Evolutionary conservation across 2,329 filamentous ascomycete genomes (phyloP).

Genomic region (Ophiobolus disseminans): DNA sequence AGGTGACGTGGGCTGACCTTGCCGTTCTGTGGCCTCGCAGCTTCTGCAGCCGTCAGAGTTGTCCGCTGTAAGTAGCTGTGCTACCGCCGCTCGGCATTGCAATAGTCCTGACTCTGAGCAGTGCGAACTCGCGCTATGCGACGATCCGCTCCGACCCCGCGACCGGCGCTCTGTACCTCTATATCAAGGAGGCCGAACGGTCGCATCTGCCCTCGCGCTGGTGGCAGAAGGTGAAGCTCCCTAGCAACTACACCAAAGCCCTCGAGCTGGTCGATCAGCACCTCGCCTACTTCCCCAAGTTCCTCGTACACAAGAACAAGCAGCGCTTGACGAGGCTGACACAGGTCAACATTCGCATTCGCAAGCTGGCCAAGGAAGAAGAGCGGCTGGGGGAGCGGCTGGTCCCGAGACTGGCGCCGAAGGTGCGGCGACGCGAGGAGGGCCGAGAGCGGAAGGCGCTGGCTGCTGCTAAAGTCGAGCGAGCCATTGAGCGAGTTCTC

Average conservation of each 20-base stretch:
- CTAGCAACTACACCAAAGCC: conserved; percentile 88
- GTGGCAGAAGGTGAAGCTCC: conserved; percentile 93
- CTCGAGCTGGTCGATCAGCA: conserved; percentile 72
- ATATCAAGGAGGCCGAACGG: conserved; percentile 83
- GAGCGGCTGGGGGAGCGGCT: conserved; percentile 86
- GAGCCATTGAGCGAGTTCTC: conserved; percentile 92
- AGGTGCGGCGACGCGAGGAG: conserved; percentile 68
- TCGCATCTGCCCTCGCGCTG: conserved; percentile 83
- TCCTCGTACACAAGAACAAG: conserved; percentile 93
- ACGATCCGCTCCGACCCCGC: conserved; percentile 84
- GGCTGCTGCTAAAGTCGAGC: conserved; percentile 84
- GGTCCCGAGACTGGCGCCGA: conserved; percentile 88
- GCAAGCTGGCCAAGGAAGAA: conserved; percentile 85
- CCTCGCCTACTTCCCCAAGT: conserved; percentile 89
- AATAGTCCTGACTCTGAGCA: too few species aligned
- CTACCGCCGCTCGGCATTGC: too few species aligned
- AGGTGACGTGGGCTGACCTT: too few species aligned
- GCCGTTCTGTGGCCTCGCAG: too few species aligned
- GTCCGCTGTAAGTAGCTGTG: too few species aligned
- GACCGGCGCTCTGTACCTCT: conserved; percentile 86
- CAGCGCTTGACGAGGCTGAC: conserved; percentile 90
- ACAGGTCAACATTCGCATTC: conserved; percentile 82
- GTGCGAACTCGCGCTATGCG: conserved; percentile 89
- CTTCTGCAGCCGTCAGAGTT: conserved; percentile 64
- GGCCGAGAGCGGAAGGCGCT: conserved; percentile 58